phyloP scores from a whole-genome alignment of 768 basidiomycete species.

The Lactarius vividus region DNA sequence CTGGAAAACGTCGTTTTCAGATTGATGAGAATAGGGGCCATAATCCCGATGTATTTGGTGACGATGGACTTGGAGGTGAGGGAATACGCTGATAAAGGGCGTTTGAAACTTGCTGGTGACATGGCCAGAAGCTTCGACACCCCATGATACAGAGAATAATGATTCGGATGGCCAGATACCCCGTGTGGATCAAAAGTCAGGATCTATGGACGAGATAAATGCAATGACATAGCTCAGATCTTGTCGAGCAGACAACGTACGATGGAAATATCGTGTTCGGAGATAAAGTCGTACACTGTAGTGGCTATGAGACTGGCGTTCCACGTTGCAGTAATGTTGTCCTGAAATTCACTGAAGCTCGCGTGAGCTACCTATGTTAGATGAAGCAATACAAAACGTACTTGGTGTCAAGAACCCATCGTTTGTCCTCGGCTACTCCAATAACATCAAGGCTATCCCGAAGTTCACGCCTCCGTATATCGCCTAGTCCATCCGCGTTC shows the following conservation, averaged over 20 bases:
- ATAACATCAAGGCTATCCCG: conserved; percentile 61
- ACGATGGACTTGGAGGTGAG: conserved; percentile 56
- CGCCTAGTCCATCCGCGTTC: conserved; percentile 75
- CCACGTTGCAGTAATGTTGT: conserved; percentile 71
- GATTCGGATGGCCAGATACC: conserved; percentile 86
- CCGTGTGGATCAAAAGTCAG: conserved; percentile 81
- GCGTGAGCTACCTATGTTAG: conserved; percentile 19
- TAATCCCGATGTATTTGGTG: conserved; percentile 60
- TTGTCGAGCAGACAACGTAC: conserved; percentile 41
- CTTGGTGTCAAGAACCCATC: conserved; percentile 70
- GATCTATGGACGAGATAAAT: conserved; percentile 48
- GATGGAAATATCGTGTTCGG: conserved; percentile 56
- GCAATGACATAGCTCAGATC: conserved; percentile 13
- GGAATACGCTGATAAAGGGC: conserved; percentile 45
- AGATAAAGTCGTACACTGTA: conserved; percentile 57
- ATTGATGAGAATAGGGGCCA: conserved; percentile 53
- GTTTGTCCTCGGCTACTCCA: conserved; percentile 53
- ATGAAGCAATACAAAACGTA: conserved; percentile 32
- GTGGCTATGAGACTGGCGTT: conserved; percentile 54
- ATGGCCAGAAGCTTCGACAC: conserved; percentile 43
- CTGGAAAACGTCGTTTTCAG: conserved; percentile 35
- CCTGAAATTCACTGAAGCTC: conserved; percentile 59
- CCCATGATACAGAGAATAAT: conserved; percentile 64
- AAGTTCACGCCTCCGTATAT: conserved; percentile 56
- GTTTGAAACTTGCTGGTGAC: conserved; percentile 18